phyloP scores from a whole-genome alignment of 208 protist genomes.

The Tritrichomonas musculus region DNA sequence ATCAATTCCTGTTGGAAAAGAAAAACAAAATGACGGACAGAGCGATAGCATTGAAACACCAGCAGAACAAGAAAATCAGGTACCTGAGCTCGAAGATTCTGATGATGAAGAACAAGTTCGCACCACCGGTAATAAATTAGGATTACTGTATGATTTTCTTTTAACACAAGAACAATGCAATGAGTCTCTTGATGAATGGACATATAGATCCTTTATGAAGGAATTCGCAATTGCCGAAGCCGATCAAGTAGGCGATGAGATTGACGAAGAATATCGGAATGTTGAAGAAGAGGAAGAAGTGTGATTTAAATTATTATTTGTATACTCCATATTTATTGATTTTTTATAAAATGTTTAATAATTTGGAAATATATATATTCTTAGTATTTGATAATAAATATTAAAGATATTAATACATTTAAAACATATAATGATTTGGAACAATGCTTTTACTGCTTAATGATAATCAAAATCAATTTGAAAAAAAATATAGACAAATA shows the following conservation, averaged over 20 bases:
- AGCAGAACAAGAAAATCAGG: background rate
- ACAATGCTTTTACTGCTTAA: no score
- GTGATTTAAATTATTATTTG: background rate
- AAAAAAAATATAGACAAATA: no score
- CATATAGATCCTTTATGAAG: background rate
- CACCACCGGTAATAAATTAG: background rate
- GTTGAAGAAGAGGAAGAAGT: background rate
- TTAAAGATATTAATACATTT: no score
- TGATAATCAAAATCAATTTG: no score
- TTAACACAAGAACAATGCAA: background rate
- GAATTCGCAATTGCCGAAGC: background rate
- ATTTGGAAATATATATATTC: no score
- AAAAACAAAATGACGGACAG: background rate
- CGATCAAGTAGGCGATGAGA: background rate
- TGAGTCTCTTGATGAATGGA: background rate
- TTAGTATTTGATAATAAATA: no score
- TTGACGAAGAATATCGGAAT: background rate
- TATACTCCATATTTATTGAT: no score
- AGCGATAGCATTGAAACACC: background rate
- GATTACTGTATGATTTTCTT: background rate
- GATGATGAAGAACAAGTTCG: background rate
- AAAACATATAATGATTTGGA: no score
- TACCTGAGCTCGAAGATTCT: background rate
- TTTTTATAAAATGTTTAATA: no score
- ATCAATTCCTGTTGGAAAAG: background rate